Evolutionary conservation across 179 eudicot species (phyloP).

Genomic region (Gypsophila paniculata): DNA sequence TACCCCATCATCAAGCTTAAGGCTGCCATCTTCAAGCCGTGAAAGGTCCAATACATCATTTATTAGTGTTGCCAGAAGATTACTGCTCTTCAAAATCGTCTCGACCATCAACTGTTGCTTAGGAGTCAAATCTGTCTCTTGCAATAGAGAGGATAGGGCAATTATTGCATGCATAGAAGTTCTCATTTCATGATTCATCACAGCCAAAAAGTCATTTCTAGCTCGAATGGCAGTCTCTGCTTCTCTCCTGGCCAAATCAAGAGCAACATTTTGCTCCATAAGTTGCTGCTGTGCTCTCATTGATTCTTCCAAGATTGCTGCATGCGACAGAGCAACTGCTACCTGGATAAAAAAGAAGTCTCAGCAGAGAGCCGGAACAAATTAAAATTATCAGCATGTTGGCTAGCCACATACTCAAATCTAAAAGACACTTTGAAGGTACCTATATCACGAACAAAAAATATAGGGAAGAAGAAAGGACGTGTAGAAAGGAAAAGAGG

Average conservation of each 20-base stretch:
- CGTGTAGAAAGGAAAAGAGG: not conserved
- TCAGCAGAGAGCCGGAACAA: not conserved
- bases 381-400: not conserved
- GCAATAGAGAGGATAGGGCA: constrained; percentile 76
- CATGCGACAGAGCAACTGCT: constrained; percentile 96
- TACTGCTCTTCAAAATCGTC: constrained; percentile 81
- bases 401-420: not conserved
- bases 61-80: constrained; percentile 75
- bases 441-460: not conserved
- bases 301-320: constrained; percentile 91
- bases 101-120: constrained; percentile 94
- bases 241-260: constrained; percentile 86
- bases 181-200: constrained; percentile 98
- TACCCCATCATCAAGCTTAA: constrained; percentile 60
- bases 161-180: constrained; percentile 93
- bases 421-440: not conserved
- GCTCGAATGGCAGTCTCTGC: constrained; percentile 91
- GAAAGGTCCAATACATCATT: constrained; percentile 93
- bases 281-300: constrained; percentile 93
- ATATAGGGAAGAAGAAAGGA: not conserved
- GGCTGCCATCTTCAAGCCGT: constrained; percentile 92
- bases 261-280: constrained; percentile 88
- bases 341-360: constrained; percentile 44
- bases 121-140: constrained; percentile 75
- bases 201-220: constrained; percentile 90